These are phyloP conservation scores for Chlorella sorokiniana DNA, from an alignment of 139 green algal genomes.

Conservation along the genomic window DNA sequence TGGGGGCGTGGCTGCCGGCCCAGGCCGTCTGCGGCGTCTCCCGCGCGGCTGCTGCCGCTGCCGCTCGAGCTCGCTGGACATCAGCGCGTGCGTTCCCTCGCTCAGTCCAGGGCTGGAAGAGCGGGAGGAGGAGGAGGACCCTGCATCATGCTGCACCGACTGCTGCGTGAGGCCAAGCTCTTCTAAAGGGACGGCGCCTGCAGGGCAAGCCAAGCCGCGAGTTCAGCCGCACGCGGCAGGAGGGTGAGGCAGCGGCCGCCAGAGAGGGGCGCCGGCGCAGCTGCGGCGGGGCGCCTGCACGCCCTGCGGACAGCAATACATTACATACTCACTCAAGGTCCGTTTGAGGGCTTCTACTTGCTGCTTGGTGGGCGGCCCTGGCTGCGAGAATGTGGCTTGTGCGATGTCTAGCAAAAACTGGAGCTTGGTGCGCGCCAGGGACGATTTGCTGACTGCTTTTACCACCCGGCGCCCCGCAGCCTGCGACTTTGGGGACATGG, in stretches of 20 bases:
- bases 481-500: no score
- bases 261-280: not conserved
- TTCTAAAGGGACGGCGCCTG: constrained; percentile 30
- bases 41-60: not conserved
- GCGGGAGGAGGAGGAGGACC: not conserved
- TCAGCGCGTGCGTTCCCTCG: not conserved
- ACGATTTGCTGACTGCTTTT: no score
- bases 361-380: not conserved
- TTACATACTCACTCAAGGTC: constrained; percentile 30
- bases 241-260: not conserved
- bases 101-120: constrained; percentile 1
- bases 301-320: not conserved
- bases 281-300: not conserved
- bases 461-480: no score
- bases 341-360: constrained; percentile 22
- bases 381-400: constrained; percentile 18
- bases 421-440: constrained; percentile 4
- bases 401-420: constrained; percentile 39
- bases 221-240: not conserved
- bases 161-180: constrained; percentile 37
- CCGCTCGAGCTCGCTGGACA: not conserved
- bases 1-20: constrained; percentile 27
- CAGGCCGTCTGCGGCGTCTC: no score
- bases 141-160: not conserved
- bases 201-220: not conserved